Evolutionary conservation across 2,329 filamentous ascomycete genomes (phyloP).

Genomic region (Exophiala aquamarina): DNA sequence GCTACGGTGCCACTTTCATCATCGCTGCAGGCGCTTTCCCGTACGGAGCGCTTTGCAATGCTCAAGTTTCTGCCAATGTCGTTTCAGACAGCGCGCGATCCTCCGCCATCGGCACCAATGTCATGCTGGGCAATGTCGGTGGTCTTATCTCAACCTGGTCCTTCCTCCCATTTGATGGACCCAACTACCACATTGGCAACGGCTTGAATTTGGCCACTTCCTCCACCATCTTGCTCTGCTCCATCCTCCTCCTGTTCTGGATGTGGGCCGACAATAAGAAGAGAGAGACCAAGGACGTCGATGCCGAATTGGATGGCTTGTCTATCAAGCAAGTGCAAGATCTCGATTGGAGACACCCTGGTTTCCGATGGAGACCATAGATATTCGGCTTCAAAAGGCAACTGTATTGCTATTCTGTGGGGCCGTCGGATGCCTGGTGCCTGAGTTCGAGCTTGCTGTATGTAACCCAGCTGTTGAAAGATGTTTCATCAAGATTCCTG

Average conservation of each 20-base stretch:
- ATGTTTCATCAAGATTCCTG: too few relatives aligned
- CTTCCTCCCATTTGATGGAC: conserved; percentile 63
- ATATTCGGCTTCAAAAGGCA: too few relatives aligned
- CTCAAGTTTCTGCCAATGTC: conserved; percentile 68
- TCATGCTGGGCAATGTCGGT: conserved; percentile 74
- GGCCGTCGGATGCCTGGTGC: too few relatives aligned
- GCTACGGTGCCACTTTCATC: conserved; percentile 71
- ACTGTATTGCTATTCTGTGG: too few relatives aligned
- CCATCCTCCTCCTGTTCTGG: conserved; percentile 55
- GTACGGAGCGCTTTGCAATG: conserved; percentile 65
- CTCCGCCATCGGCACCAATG: conserved; percentile 64
- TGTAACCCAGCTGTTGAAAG: too few relatives aligned
- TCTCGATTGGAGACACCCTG: conserved; percentile 67
- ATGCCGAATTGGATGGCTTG: conserved; percentile 56
- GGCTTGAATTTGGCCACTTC: conserved; percentile 66
- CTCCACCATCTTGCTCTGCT: conserved; percentile 55
- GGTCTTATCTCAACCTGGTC: conserved; percentile 67
- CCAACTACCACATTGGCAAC: conserved; percentile 69
- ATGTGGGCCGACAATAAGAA: conserved; percentile 64
- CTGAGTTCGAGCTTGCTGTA: too few relatives aligned
- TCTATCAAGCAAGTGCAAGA: conserved; percentile 56
- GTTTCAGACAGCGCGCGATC: conserved; percentile 69
- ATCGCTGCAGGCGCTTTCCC: conserved; percentile 65
- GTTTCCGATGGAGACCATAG: conserved; percentile 59
- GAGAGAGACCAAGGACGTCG: conserved; percentile 55